Evolutionary conservation across 805 yeast genomes (phyloP).

Genomic region (Sungouiozyma ichnusensis): DNA sequence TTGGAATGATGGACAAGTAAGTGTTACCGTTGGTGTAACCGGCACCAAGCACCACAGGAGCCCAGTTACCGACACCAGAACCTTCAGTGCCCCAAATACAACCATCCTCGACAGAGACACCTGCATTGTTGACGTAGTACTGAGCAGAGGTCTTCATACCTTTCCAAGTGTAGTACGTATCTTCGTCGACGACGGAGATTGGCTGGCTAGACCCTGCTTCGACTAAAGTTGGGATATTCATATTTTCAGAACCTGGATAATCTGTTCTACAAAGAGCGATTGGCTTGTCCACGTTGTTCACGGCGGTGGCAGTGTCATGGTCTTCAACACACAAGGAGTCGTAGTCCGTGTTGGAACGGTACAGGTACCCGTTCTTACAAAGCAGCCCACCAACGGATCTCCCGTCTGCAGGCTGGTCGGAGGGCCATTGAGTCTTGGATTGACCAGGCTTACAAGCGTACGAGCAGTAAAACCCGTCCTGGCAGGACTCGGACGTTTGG

Average conservation of each 20-base stretch:
- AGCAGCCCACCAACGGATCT: conserved; percentile 62
- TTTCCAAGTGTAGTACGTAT: conserved; percentile 49
- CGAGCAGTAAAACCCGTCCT: conserved; percentile 63
- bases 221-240: conserved; percentile 63
- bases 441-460: conserved; percentile 72
- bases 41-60: conserved; percentile 69
- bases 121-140: conserved; percentile 68
- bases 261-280: conserved; percentile 70
- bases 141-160: conserved; percentile 60
- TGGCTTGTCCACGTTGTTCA: conserved; percentile 37
- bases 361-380: conserved; percentile 53
- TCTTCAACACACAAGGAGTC: conserved; percentile 58
- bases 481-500: conserved; percentile 49
- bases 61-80: conserved; percentile 66
- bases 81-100: conserved; percentile 61
- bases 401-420: conserved; percentile 54
- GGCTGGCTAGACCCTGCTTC: conserved; percentile 36
- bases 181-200: conserved; percentile 51
- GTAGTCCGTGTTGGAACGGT: conserved; percentile 42
- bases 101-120: conserved; percentile 57
- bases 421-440: conserved; percentile 77
- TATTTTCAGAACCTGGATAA: conserved; percentile 75
- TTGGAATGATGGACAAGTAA: conserved; percentile 65
- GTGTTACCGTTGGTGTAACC: conserved; percentile 53
- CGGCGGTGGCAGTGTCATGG: conserved; percentile 41